These are phyloP conservation scores for Ophiostoma montium DNA, from an alignment of 2,329 filamentous ascomycete genomes.

Conservation along the genomic window DNA sequence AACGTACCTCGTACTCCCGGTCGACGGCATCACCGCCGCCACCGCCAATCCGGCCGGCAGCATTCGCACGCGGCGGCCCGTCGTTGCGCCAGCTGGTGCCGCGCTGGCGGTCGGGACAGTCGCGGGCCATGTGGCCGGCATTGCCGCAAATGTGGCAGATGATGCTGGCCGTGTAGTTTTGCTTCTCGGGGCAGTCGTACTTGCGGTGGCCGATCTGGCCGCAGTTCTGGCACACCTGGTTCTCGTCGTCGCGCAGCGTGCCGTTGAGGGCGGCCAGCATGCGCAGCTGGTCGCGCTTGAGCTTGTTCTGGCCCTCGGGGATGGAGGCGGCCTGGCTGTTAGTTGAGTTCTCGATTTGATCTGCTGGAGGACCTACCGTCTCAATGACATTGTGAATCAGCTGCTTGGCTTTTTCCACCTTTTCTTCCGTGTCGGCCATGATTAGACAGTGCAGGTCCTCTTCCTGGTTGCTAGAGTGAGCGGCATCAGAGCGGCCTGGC, in stretches of 20 bases:
- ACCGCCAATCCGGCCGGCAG: slow-evolving; percentile 36
- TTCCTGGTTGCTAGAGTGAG: slow-evolving; percentile 99
- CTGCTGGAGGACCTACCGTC: slow-evolving; percentile 53
- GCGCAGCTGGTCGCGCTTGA: slow-evolving; percentile 96
- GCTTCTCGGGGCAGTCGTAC: slow-evolving; percentile 94
- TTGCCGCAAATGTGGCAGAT: slow-evolving; percentile 98
- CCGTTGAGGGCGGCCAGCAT: slow-evolving; percentile 97
- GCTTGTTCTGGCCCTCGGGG: slow-evolving; percentile 94
- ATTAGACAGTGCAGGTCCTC: slow-evolving; percentile 98
- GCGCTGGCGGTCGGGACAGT: slow-evolving; percentile 88
- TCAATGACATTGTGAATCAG: slow-evolving; percentile 98
- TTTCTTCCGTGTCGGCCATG: slow-evolving; percentile 99
- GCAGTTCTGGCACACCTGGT: slow-evolving; percentile 98
- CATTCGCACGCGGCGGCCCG: slow-evolving; percentile 42
- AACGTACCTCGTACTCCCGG: slow-evolving; percentile 80
- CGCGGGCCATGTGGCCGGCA: slow-evolving; percentile 93
- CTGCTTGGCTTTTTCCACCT: slow-evolving; percentile 98
- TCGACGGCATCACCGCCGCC: slow-evolving; percentile 67
- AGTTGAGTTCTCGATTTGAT: no score
- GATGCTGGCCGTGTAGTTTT: slow-evolving; percentile 98
- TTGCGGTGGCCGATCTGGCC: slow-evolving; percentile 98
- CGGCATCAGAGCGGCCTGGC: slow-evolving; percentile 75
- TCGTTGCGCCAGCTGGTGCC: slow-evolving; percentile 88
- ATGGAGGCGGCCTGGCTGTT: slow-evolving; percentile 63
- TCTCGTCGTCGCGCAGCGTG: slow-evolving; percentile 96